Base-by-base conservation (phyloP, 768 basidiomycete species). In the Pleurotus pulmonarius region DNA sequence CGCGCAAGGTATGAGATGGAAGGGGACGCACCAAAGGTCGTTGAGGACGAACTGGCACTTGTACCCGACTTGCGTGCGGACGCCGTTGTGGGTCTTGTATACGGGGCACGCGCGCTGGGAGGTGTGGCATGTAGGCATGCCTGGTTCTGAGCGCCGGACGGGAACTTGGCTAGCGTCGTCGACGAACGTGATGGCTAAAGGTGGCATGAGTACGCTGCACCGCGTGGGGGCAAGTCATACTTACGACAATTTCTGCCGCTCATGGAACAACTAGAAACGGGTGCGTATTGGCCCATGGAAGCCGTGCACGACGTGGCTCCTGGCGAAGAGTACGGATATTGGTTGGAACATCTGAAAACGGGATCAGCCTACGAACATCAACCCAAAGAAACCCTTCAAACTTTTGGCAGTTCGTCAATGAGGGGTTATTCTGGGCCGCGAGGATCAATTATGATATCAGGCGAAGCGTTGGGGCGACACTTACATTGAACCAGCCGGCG, bases 401-500 rank as follows among this genome's bases (percentile, higher is more conserved):
- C 68, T 12, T 25, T 52, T 67, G 61, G 40, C 69, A 70, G 44
- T 63, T 64, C 7, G 49, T 56, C 37, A 59, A 49, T 7, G 34
- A 6, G 16, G 49, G 18, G 8, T 40, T 46, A 22, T 46, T 4
- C 9, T 43, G 39, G 43, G 13, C 13, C 3, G 11, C 9, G 29
- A 11, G 29, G 7, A 9, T 34, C 29, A 34, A 11, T 34, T 3
- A 3, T 9, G 29, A 34, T 34, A 34, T 34, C 29, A 34, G 29
- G 11, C 29, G 4, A 34, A 34, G 9, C 29, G 8, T 34, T 11
- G 11, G 11, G 37, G 15, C 39, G 8, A 55, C 16, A 60, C 61
- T 37, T 34, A 64, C 69, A 49, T 65, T 66, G 47, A 62, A 69
- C 59, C 63, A 67, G 37, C 67, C 67, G 8, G 67, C 65, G 15